Percentiles rank a stretch among this genome's conserved stretches.
phyloP scores from a whole-genome alignment of 1,139 yeast species.

The Candida sp. region DNA sequence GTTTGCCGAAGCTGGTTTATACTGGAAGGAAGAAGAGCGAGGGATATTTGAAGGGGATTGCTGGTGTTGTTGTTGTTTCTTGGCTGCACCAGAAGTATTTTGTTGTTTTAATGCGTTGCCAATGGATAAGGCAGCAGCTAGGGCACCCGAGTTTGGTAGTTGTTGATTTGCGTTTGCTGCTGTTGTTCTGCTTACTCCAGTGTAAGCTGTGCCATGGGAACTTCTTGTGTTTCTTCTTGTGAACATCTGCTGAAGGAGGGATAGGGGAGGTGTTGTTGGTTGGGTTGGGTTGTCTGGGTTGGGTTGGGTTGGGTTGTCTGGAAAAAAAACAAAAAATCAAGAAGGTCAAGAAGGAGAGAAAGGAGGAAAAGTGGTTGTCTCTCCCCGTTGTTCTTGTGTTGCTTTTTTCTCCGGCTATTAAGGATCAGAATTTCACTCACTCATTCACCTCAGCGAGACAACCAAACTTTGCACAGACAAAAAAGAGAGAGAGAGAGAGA shows the following conservation, averaged over 20 bases:
- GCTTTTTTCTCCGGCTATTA: not conserved
- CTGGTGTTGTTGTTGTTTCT: not conserved
- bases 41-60: slow-evolving; percentile 3
- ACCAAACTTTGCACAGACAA: too few relatives aligned
- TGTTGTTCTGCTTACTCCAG: slow-evolving; percentile 46
- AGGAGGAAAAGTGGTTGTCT: not conserved
- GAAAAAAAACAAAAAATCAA: too few relatives aligned
- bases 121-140: slow-evolving; percentile 53
- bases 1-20: too few relatives aligned
- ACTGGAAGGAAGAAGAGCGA: slow-evolving; percentile 7
- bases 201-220: slow-evolving; percentile 39
- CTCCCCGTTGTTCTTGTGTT: not conserved
- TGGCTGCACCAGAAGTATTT: not conserved
- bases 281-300: too few relatives aligned
- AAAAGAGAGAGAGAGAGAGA: too few relatives aligned
- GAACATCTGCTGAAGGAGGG: too few relatives aligned
- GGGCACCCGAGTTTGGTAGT: slow-evolving; percentile 40
- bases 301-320: too few relatives aligned
- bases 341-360: not conserved
- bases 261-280: too few relatives aligned
- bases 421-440: too few relatives aligned
- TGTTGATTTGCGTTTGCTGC: slow-evolving; percentile 33
- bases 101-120: slow-evolving; percentile 29
- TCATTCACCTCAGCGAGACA: too few relatives aligned
- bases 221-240: slow-evolving; percentile 38